Evolutionary conservation across 208 protist species (phyloP), one percentile per base, ranked within the genome.

Genomic region (Ichthyophonus hoferi): DNA sequence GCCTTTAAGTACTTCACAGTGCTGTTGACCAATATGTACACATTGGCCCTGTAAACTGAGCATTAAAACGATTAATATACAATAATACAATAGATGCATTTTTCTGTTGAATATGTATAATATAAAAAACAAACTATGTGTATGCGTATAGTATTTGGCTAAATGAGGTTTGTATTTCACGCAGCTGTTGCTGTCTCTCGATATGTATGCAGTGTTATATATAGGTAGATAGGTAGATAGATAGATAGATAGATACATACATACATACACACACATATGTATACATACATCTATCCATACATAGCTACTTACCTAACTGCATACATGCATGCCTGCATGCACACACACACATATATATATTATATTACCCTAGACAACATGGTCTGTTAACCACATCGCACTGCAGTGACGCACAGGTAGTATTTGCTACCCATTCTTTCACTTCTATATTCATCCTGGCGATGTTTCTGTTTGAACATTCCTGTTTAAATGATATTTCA

Each of bases 291-390:
- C n/a, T n/a, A n/a, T n/a, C n/a, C n/a, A n/a, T n/a, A n/a, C n/a
- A n/a, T n/a, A n/a, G n/a, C n/a, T n/a, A n/a, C 31, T n/a, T 67
- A 67, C 31, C 12, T 67, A 67, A n/a, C 12, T 67, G 31, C 31
- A 67, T 67, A 67, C 31, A 67, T 67, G 31, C 31, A 67, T 67
- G 31, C 31, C 12, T 67, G 31, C 31, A 67, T 67, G 31, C 31
- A 67, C 31, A 67, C 31, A 67, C 31, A 67, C 31, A 67, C 50
- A 67, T 67, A 67, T 67, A 67, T 67, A 67, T 67, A 67, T n/a
- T n/a, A n/a, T n/a, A n/a, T 76, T 0, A 78, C 83, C 83, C 40
- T 31, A 87, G 14, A 40, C 83, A 87, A 40, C 83, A 87, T 39
- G 83, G 83, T 0, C 83, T 2, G 0, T 87, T 87, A 35, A 87